phyloP scores from a whole-genome alignment of 2,329 filamentous ascomycete species.

The Pestalotiopsis sp. region DNA sequence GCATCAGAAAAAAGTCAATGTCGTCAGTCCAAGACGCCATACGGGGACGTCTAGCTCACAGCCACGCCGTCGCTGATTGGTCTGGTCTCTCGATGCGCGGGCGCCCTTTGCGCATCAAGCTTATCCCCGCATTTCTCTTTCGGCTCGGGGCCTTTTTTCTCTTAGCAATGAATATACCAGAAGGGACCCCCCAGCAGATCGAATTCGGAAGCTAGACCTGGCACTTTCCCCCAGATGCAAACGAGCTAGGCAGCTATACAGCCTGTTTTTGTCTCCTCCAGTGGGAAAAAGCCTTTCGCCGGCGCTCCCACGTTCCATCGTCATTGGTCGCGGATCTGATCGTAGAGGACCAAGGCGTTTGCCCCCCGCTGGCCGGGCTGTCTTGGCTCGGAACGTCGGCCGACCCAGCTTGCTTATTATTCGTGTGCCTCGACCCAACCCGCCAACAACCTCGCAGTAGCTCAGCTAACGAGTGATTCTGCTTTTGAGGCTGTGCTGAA shows the following conservation, averaged over 20 bases:
- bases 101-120: neutral
- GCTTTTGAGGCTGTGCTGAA: neutral
- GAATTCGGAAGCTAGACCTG: neutral
- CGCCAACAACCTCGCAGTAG: neutral
- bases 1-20: conserved; percentile 1
- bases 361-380: neutral
- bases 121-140: neutral
- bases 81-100: neutral
- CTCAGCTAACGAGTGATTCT: neutral
- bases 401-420: neutral
- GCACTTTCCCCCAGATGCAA: neutral
- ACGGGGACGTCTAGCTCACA: neutral
- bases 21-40: conserved; percentile 3
- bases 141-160: neutral
- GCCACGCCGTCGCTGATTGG: neutral
- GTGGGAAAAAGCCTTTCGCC: neutral
- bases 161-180: neutral
- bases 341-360: neutral
- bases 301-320: neutral
- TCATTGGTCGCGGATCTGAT: neutral
- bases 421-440: neutral
- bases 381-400: neutral
- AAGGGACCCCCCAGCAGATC: neutral
- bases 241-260: neutral
- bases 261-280: neutral